phyloP scores from a whole-genome alignment of 2,329 filamentous ascomycete genomes.

The Alternaria viburni region DNA sequence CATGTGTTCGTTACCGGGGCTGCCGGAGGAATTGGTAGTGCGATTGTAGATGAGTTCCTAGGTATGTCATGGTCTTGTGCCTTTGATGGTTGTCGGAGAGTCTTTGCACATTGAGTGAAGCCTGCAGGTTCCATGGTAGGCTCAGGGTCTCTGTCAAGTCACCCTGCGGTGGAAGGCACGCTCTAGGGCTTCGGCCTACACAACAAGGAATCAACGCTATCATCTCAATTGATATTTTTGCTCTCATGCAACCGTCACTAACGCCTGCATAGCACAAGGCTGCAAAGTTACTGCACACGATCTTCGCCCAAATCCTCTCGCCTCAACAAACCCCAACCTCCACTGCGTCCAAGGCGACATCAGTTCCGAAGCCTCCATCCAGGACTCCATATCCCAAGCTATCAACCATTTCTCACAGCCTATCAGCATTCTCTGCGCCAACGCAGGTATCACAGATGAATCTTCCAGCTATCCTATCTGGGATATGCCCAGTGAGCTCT shows the following conservation, averaged over 20 bases:
- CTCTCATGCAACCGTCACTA: not conserved
- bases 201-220: not conserved
- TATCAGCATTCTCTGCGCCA: conserved; percentile 60
- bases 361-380: conserved; percentile 55
- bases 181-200: not conserved
- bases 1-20: conserved; percentile 64
- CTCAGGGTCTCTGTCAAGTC: not conserved
- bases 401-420: conserved; percentile 54
- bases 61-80: conserved; percentile 42
- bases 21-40: conserved; percentile 58
- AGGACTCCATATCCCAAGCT: conserved; percentile 51
- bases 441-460: conserved; percentile 61
- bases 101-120: not conserved
- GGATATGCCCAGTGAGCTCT: conserved; percentile 59
- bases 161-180: not conserved
- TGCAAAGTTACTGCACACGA: conserved; percentile 63
- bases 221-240: not conserved
- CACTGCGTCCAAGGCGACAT: conserved; percentile 56
- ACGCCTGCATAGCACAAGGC: conserved; percentile 52
- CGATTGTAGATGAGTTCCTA: conserved; percentile 60
- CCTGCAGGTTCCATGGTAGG: not conserved
- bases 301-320: conserved; percentile 45
- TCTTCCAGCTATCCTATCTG: conserved; percentile 58
- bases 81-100: not conserved
- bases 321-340: conserved; percentile 43